A percentile compares a stretch with the other conserved stretches of the same genome.
phyloP scores from a whole-genome alignment of 1,284 basidiomycete species.

The Rhizoctonia solani region DNA sequence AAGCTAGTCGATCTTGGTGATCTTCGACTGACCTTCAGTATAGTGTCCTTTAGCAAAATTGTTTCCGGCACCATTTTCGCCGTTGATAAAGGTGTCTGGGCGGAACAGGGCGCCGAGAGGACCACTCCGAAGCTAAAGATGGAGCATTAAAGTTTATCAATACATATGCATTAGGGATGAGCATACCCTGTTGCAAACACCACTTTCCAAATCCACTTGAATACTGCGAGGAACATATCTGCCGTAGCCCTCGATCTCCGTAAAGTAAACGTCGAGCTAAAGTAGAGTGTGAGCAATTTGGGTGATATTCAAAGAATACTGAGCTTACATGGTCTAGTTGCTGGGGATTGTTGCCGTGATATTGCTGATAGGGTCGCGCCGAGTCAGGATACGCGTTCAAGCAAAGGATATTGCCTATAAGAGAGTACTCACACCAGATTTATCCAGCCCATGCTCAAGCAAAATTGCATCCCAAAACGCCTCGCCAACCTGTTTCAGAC shows the following conservation, averaged over 20 bases:
- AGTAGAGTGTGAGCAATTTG: not conserved
- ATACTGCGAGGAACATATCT: constrained; percentile 95
- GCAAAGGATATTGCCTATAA: constrained; percentile 11
- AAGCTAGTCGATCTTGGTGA: not conserved
- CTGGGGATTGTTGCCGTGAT: constrained; percentile 54
- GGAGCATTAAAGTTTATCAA: not conserved
- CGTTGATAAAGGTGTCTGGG: constrained; percentile 84
- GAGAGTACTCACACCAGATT: constrained; percentile 61
- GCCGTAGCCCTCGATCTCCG: constrained; percentile 56
- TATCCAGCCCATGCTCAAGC: constrained; percentile 77
- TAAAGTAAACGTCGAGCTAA: constrained; percentile 75
- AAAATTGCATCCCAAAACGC: constrained; percentile 78
- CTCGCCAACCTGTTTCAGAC: constrained; percentile 57
- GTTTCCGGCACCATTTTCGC: constrained; percentile 80
- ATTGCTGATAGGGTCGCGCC: constrained; percentile 47
- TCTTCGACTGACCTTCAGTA: constrained; percentile 67
- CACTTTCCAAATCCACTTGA: constrained; percentile 89
- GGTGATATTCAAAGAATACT: not conserved
- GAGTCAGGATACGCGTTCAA: constrained; percentile 10
- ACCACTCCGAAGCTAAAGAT: constrained; percentile 63
- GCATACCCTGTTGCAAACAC: constrained; percentile 79
- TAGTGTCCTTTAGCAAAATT: constrained; percentile 94
- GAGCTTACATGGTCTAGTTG: constrained; percentile 53
- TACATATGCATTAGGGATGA: constrained; percentile 41
- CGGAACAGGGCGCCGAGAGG: constrained; percentile 76